A percentile compares a stretch with the other conserved stretches of the same genome.
phyloP scores from a whole-genome alignment of 805 yeast genomes.

The Saccharomycopsis schoenii region DNA sequence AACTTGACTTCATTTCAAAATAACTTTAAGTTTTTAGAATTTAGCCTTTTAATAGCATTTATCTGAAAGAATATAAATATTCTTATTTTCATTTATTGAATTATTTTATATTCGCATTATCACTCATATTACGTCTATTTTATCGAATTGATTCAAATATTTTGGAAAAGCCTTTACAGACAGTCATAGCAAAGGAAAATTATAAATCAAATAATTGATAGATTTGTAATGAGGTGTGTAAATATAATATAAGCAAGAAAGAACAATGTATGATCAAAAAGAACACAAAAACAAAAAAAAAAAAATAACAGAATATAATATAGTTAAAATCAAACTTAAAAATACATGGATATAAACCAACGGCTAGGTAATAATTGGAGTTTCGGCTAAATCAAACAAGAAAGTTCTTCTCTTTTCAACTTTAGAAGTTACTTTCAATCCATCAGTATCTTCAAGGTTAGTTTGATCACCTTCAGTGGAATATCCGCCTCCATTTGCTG shows the following conservation, averaged over 20 bases:
- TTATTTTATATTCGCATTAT: too few species aligned
- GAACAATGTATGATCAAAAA: too few species aligned
- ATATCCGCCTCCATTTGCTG: not conserved
- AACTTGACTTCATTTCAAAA: too few species aligned
- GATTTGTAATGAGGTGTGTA: not conserved
- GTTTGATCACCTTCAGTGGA: not conserved
- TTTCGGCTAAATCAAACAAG: conserved; percentile 13
- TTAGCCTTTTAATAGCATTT: too few species aligned
- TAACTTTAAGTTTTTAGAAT: too few species aligned
- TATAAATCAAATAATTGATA: too few species aligned
- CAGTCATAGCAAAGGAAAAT: too few species aligned
- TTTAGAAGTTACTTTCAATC: conserved; percentile 8
- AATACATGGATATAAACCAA: not conserved
- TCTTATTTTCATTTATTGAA: too few species aligned
- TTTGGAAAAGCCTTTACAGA: too few species aligned
- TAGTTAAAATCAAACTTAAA: not conserved
- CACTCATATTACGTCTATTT: too few species aligned
- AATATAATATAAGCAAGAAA: not conserved
- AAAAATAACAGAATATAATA: not conserved
- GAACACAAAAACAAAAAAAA: not conserved
- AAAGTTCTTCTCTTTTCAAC: conserved; percentile 18
- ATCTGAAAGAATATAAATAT: too few species aligned
- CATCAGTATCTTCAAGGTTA: conserved; percentile 1
- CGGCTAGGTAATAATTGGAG: not conserved
- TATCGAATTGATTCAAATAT: too few species aligned